phyloP scores from a whole-genome alignment of 768 basidiomycete genomes.

The Leccinellum rugosiceps region DNA sequence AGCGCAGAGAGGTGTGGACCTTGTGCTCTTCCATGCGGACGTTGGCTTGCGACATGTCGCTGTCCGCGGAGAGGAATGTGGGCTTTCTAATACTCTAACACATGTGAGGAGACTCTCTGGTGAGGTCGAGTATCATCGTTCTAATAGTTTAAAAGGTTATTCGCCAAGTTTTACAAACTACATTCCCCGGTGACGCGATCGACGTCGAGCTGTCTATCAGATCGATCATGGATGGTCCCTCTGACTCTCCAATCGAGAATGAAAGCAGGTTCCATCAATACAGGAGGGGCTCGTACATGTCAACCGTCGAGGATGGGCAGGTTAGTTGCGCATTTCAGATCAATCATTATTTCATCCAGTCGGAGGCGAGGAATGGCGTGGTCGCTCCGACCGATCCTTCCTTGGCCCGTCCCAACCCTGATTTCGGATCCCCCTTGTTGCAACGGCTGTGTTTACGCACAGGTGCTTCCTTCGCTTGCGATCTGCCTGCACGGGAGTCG shows the following conservation, averaged over 20 bases:
- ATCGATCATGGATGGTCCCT: slow-evolving; percentile 24
- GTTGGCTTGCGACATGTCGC: slow-evolving; percentile 83
- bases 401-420: slow-evolving; percentile 32
- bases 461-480: slow-evolving; percentile 42
- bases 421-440: slow-evolving; percentile 52
- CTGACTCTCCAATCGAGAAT: slow-evolving; percentile 24
- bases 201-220: slow-evolving; percentile 76
- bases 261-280: slow-evolving; percentile 23
- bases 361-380: slow-evolving; percentile 15
- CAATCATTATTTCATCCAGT: slow-evolving; percentile 42
- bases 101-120: slow-evolving; percentile 59
- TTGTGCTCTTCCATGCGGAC: slow-evolving; percentile 89
- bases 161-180: slow-evolving; percentile 73
- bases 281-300: slow-evolving; percentile 25
- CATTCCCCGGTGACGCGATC: slow-evolving; percentile 74
- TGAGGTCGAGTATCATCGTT: slow-evolving; percentile 1
- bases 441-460: slow-evolving; percentile 60
- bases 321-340: slow-evolving; percentile 58
- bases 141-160: slow-evolving; percentile 54
- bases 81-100: slow-evolving; percentile 73
- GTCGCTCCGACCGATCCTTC: slow-evolving; percentile 11
- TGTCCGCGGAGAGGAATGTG: slow-evolving; percentile 83
- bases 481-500: slow-evolving; percentile 41
- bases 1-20: slow-evolving; percentile 80
- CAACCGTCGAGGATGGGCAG: slow-evolving; percentile 33